A percentile compares a stretch with the other conserved stretches of the same genome.
Evolutionary conservation across 768 basidiomycete genomes (phyloP).

Genomic region (Lactarius vividus): DNA sequence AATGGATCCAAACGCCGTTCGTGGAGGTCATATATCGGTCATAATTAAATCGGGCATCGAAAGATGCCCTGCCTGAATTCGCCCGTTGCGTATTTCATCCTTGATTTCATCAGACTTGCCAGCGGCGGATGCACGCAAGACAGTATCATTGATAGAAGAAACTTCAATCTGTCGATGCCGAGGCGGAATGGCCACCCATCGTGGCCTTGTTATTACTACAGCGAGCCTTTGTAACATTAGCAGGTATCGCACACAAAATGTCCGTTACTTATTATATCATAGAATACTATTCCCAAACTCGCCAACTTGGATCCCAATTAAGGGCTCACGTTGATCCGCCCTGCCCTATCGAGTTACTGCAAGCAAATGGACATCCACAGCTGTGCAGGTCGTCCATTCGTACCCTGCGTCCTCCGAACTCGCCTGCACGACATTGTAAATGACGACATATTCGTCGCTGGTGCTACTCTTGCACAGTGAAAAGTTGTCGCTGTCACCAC

Average conservation of each 20-base stretch:
- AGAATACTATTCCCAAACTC: background rate
- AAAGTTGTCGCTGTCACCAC: slow-evolving; percentile 8
- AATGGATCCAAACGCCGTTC: too few species aligned
- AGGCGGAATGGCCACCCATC: background rate
- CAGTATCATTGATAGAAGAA: background rate
- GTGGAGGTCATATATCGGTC: too few species aligned
- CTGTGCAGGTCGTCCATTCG: background rate
- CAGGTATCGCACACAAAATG: background rate
- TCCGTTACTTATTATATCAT: background rate
- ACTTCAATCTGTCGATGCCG: background rate
- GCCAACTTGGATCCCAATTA: background rate
- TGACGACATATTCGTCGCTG: slow-evolving; percentile 1
- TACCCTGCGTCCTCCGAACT: background rate
- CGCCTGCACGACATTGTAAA: background rate
- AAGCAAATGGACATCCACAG: background rate
- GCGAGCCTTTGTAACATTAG: background rate
- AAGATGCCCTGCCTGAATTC: too few species aligned
- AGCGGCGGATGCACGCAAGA: too few species aligned
- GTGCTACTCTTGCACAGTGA: background rate
- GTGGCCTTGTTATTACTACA: background rate
- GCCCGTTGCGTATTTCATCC: too few species aligned
- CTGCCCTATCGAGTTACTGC: background rate
- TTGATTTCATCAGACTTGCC: background rate
- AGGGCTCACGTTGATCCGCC: background rate
- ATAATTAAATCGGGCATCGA: too few species aligned